These are phyloP conservation scores for Mortierella sp. DNA, from an alignment of 371 early-diverging fungal genomes.

Conservation along the genomic window DNA sequence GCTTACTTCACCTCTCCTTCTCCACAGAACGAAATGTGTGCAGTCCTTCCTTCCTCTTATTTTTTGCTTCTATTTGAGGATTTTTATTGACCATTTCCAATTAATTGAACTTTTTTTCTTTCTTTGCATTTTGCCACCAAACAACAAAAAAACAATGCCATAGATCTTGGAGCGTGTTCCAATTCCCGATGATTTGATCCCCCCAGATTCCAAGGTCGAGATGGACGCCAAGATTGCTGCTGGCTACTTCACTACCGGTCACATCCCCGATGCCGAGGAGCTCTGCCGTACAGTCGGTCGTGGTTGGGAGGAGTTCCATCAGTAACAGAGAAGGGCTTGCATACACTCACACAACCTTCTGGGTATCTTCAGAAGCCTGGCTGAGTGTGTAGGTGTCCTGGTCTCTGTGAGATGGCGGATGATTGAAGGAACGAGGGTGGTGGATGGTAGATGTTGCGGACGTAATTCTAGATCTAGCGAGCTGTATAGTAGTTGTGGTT, in stretches of 20 bases:
- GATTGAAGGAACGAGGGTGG: neutral
- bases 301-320: constrained; percentile 82
- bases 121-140: neutral
- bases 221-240: constrained; percentile 97
- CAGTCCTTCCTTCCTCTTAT: neutral
- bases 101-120: too few relatives aligned
- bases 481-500: constrained; percentile 10
- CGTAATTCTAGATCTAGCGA: neutral
- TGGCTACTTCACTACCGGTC: constrained; percentile 91
- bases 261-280: constrained; percentile 69
- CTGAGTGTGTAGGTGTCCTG: neutral
- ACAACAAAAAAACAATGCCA: constrained; percentile 63
- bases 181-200: constrained; percentile 93
- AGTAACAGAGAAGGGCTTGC: neutral
- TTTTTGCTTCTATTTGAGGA: neutral
- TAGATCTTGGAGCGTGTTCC: constrained; percentile 91
- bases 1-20: neutral
- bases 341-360: neutral
- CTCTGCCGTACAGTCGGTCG: constrained; percentile 83
- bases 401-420: neutral
- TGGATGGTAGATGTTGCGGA: neutral
- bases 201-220: constrained; percentile 94
- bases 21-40: neutral
- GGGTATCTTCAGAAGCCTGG: neutral
- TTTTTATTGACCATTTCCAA: neutral